A percentile compares a stretch with the other conserved stretches of the same genome.
Evolutionary conservation across 352 stramenopile genomes (phyloP).

Genomic region (Plasmopara halstedii): DNA sequence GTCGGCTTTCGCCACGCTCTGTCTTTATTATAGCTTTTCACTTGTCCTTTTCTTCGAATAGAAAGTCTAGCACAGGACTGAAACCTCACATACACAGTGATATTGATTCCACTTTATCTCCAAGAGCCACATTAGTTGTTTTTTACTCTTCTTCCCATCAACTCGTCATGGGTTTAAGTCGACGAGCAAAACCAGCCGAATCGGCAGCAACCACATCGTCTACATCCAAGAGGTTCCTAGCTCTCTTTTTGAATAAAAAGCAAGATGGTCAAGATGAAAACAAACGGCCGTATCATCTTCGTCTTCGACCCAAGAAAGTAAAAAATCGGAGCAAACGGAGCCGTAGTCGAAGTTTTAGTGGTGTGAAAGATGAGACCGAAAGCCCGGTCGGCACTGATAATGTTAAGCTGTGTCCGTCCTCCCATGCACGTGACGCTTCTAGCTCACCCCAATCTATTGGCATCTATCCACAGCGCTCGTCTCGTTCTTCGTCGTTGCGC

Average conservation of each 20-base stretch:
- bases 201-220: constrained; percentile 3
- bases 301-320: constrained; percentile 4
- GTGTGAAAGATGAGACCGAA: constrained; percentile 11
- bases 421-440: constrained; percentile 24
- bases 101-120: too few relatives aligned
- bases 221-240: constrained; percentile 15
- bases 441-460: constrained; percentile 15
- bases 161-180: constrained; percentile 23
- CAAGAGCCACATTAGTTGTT: background rate
- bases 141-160: background rate
- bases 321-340: constrained; percentile 7
- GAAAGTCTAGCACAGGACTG: constrained; percentile 4
- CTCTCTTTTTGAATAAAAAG: constrained; percentile 27
- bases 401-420: constrained; percentile 14
- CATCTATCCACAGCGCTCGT: constrained; percentile 27
- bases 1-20: background rate
- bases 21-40: constrained; percentile 4
- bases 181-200: constrained; percentile 15
- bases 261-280: constrained; percentile 4
- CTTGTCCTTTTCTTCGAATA: constrained; percentile 11
- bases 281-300: background rate
- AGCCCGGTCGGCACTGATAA: too few relatives aligned
- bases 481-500: constrained; percentile 24
- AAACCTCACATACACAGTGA: constrained; percentile 6
- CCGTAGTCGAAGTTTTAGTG: constrained; percentile 16